phyloP scores from a whole-genome alignment of 2,329 filamentous ascomycete genomes.

The Cordyceps cicadae region DNA sequence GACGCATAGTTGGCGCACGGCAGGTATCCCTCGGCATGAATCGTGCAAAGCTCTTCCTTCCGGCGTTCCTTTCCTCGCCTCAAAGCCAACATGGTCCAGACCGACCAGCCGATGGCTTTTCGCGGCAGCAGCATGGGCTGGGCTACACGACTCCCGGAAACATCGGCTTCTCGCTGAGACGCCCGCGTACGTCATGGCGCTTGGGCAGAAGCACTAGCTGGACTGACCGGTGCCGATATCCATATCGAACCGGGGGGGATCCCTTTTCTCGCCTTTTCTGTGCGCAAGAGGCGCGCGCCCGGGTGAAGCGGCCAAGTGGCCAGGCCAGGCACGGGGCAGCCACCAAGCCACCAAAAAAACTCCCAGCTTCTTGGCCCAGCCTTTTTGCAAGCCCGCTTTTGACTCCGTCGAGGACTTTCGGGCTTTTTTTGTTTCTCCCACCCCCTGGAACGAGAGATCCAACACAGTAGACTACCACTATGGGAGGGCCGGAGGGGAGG shows the following conservation, averaged over 20 bases:
- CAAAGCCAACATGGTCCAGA: too few relatives aligned
- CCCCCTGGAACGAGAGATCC: too few relatives aligned
- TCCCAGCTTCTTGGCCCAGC: neutral
- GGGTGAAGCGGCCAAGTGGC: slow-evolving; percentile 3
- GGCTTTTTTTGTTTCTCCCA: neutral
- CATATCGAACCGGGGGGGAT: neutral
- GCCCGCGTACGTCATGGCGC: slow-evolving; percentile 2
- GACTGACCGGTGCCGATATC: neutral
- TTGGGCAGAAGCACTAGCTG: neutral
- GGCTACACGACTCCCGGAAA: neutral
- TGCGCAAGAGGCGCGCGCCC: neutral
- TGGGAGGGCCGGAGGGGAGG: too few relatives aligned
- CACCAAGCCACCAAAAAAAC: slow-evolving; percentile 3
- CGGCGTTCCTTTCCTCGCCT: too few relatives aligned
- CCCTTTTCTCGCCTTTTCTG: neutral
- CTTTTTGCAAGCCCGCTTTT: neutral
- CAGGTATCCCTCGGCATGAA: too few relatives aligned
- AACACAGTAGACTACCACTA: too few relatives aligned
- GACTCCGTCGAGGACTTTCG: neutral
- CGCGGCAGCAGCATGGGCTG: too few relatives aligned
- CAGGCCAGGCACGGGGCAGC: neutral
- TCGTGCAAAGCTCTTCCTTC: too few relatives aligned
- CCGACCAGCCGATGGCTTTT: too few relatives aligned
- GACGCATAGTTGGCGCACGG: too few relatives aligned
- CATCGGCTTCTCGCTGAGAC: neutral